Percentiles rank a stretch among this genome's conserved stretches.
phyloP scores from a whole-genome alignment of 352 stramenopile genomes.

The Globisporangium acanthophoron region DNA sequence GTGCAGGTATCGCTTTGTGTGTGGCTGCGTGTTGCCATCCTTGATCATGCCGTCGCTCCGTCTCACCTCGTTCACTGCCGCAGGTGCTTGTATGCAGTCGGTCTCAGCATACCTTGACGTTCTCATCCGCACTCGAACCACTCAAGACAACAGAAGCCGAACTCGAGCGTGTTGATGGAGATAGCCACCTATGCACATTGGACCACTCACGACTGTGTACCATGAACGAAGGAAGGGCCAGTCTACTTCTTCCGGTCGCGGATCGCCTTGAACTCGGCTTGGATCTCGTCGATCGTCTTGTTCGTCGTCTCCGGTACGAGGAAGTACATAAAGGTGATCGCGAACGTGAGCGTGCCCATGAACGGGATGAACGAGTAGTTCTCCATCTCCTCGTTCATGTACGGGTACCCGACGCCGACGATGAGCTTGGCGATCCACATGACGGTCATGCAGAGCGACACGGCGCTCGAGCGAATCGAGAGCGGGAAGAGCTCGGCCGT shows the following conservation, averaged over 20 bases:
- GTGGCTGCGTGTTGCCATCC: no score
- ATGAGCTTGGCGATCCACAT: conserved; percentile 46
- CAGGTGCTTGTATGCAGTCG: no score
- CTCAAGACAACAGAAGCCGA: no score
- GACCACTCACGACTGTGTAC: no score
- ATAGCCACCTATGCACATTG: no score
- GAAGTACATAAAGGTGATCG: conserved; percentile 28
- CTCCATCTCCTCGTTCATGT: conserved; percentile 23
- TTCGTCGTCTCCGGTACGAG: conserved; percentile 42
- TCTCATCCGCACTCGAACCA: no score
- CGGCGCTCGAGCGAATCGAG: conserved; percentile 22
- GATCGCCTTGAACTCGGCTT: conserved; percentile 26
- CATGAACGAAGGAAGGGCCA: no score
- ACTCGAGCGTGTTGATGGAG: no score
- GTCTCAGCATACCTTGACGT: no score
- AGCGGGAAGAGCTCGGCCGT: conserved; percentile 27
- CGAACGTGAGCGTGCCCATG: conserved; percentile 21
- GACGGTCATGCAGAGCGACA: conserved; percentile 28
- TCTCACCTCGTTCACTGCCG: no score
- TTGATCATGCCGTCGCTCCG: no score
- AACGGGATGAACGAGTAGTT: conserved; percentile 38
- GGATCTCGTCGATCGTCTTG: conserved; percentile 56
- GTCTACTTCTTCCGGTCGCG: conserved; percentile 8
- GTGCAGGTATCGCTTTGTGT: no score
- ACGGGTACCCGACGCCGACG: conserved; percentile 36